A percentile compares a stretch with the other conserved stretches of the same genome.
These are phyloP conservation scores for Torulaspora indica DNA, from an alignment of 805 yeast species.

Conservation along the genomic window DNA sequence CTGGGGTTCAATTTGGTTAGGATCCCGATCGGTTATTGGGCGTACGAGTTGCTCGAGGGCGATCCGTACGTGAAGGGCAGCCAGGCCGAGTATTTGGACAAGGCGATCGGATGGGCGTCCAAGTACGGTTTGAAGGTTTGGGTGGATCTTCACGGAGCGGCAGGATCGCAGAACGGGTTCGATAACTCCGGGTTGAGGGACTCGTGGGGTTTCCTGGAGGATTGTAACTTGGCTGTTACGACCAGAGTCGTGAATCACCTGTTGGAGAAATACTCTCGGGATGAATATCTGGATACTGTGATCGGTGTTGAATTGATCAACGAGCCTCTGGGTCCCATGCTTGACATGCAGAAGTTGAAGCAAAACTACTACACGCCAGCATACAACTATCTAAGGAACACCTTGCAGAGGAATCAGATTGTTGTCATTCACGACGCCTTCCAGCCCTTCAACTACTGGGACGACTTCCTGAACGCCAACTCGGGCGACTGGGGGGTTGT, in stretches of 20 bases:
- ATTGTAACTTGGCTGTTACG: slow-evolving; percentile 50
- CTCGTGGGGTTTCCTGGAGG: slow-evolving; percentile 46
- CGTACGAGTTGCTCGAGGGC: slow-evolving; percentile 52
- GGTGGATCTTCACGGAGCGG: slow-evolving; percentile 95
- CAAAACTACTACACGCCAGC: slow-evolving; percentile 54
- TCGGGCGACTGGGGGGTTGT: slow-evolving; percentile 59
- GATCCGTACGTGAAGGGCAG: slow-evolving; percentile 85
- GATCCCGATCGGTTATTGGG: slow-evolving; percentile 96
- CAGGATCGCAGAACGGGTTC: slow-evolving; percentile 94
- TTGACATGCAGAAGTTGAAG: slow-evolving; percentile 55
- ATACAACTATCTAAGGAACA: slow-evolving; percentile 57
- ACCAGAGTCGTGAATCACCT: slow-evolving; percentile 51
- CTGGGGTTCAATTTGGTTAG: slow-evolving; percentile 80
- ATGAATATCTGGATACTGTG: slow-evolving; percentile 62
- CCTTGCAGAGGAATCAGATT: slow-evolving; percentile 46
- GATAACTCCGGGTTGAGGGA: slow-evolving; percentile 90
- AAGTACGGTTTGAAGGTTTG: slow-evolving; percentile 63
- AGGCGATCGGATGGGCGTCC: slow-evolving; percentile 73
- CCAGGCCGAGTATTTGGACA: slow-evolving; percentile 64
- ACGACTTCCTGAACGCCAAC: slow-evolving; percentile 45
- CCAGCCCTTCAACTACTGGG: slow-evolving; percentile 57
- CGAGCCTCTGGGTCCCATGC: slow-evolving; percentile 77
- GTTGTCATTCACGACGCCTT: slow-evolving; percentile 83
- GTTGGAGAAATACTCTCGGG: slow-evolving; percentile 57
- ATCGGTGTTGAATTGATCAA: slow-evolving; percentile 81